Base-by-base conservation (phyloP, 768 basidiomycete species). In the Neoboletus brunneissimus region DNA sequence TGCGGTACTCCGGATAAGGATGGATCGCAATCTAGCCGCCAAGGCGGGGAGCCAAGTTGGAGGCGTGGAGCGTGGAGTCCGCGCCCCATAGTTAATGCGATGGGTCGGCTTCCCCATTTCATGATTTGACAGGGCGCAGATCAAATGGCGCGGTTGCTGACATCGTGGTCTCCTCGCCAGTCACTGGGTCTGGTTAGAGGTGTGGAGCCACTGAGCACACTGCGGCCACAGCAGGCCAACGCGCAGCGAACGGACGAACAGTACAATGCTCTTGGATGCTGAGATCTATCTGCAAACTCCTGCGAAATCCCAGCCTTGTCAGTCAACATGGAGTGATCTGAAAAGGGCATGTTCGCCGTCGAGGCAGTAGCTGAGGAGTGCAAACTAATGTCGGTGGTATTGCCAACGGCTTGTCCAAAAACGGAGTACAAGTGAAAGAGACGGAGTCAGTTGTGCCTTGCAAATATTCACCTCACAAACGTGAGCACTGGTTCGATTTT, bases 11-110 rank as follows among this genome's bases (percentile, higher is more conserved):
- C 60, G 51, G 38, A 32, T 7, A 32, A 20, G 32, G 3, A 48
- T 23, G 22, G 31, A 60, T 25, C 25, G 22, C 25, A 37, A 31
- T 61, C 38, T 29, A 35, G 47, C 32, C 41, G 23, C 22, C 34
- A n/a, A 20, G 18, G 34, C 18, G 27, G 45, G 10, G 11, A 11
- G 34, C 16, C 34, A 22, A n/a, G 27, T 27, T 42, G 52, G 55
- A 48, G 37, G n/a, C 16, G 8, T 60, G 59, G 53, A 40, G 49
- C n/a, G 29, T 32, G 54, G 48, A 49, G 38, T 27, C 6, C 20
- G 41, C 46, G 25, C 34, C 46, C 32, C 23, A 23, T 12, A 38
- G 6, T n/a, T 16, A 45, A n/a, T 18, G 7, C 29, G 29, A 32
- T 9, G 49, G 12, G 2, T 8, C 38, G 12, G 13, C 4, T 41